Base-by-base conservation (phyloP, 2,329 filamentous ascomycete species). In the Phyllosticta paracitricarpa region DNA sequence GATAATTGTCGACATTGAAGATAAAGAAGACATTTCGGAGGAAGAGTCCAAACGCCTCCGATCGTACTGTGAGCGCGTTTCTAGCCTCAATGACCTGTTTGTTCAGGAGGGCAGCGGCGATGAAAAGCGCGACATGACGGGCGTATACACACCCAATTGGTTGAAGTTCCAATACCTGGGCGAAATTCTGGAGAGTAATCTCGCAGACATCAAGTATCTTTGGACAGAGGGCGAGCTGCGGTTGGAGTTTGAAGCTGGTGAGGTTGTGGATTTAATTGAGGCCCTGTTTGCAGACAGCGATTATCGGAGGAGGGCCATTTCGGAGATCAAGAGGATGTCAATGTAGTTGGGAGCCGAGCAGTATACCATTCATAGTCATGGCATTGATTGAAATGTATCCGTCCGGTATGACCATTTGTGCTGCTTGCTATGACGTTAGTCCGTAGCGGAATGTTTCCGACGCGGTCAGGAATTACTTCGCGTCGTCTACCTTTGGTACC, bases 141-240 rank as follows among this genome's bases (percentile, higher is more conserved):
- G 82, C 25, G 76, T 86, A 9, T 87, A 87, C 64, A 82, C 83
- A 55, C 78, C 81, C 3, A 82, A 81, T 64, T 87, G 84, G 84
- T 76, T 87, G 64, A 84, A 83, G 63, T 86, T 87, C 68, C 83
- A 85, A 68, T 87, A 86, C 66, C 69, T 87, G 58, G 75, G 79
- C 52, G 84, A 86, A 65, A 85, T 87, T 54, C 69, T 87, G 58
- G 84, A 86, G 59, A 81, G 81, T 61, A 83, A 79, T 56, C 72
- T 87, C 17, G 84, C 82, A 22, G 84, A 87, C 67, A 87, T 87
- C 72, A 85, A 82, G 67, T 87, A 82, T 64, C 70, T 87, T 53
- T 87, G 84, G 84, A 78, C 77, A 2, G 84, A 87, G 65, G 82
- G 83, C n/a, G 84, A 84, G 69, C 67, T 87, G 66, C 81, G 80